These are phyloP conservation scores for Cryptosporidium tyzzeri DNA, from an alignment of 169 alveolate genomes.

Conservation along the genomic window DNA sequence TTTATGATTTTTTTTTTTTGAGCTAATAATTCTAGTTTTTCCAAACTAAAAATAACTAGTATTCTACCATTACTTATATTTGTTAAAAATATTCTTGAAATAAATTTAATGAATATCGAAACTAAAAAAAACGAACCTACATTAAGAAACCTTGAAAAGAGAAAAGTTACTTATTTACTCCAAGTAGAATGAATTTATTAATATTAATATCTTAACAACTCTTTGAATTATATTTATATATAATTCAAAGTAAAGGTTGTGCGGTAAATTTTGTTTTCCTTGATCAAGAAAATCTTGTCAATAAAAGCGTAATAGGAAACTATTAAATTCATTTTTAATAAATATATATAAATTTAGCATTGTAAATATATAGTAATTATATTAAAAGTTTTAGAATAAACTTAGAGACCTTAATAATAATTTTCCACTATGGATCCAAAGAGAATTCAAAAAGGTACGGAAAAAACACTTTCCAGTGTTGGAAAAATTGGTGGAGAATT, in stretches of 20 bases:
- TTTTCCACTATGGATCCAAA: slow-evolving; percentile 36
- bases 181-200: not conserved
- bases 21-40: too few species aligned
- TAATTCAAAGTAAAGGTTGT: not conserved
- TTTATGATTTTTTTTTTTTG: too few species aligned
- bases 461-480: slow-evolving; percentile 20
- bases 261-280: not conserved
- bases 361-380: not conserved
- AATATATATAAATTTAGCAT: not conserved
- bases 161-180: not conserved
- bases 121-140: too few species aligned
- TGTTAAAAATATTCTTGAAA: too few species aligned
- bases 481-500: slow-evolving; percentile 87
- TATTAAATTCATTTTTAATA: not conserved
- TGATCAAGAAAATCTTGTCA: not conserved
- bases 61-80: too few species aligned
- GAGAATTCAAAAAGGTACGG: slow-evolving; percentile 71
- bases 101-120: too few species aligned
- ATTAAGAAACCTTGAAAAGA: not conserved
- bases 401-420: not conserved
- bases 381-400: not conserved
- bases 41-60: too few species aligned
- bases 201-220: not conserved
- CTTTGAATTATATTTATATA: not conserved
- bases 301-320: not conserved